Percentiles rank a stretch among this genome's conserved stretches.
phyloP scores from a whole-genome alignment of 768 basidiomycete genomes.

The Coprinellus micaceus region DNA sequence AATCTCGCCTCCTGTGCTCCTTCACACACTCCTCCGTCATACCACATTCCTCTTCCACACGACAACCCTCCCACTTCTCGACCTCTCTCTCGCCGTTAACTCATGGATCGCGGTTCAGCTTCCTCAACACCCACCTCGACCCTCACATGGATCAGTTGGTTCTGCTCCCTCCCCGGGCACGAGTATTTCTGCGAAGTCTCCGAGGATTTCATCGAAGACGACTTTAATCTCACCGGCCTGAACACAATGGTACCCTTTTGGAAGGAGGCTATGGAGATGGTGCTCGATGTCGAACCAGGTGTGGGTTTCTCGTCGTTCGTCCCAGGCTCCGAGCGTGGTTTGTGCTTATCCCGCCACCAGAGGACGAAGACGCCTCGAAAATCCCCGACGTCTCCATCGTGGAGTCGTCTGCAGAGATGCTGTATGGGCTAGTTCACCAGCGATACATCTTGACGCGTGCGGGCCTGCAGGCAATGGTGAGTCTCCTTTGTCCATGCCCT shows the following conservation, averaged over 20 bases:
- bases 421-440: constrained; percentile 97
- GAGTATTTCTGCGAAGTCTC: constrained; percentile 98
- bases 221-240: constrained; percentile 97
- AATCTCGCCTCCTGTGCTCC: constrained; percentile 14
- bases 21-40: constrained; percentile 10
- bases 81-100: constrained; percentile 18
- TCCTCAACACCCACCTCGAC: constrained; percentile 90
- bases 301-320: constrained; percentile 30
- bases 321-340: background rate
- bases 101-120: constrained; percentile 43
- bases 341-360: constrained; percentile 21
- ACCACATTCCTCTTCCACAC: constrained; percentile 11
- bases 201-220: constrained; percentile 99
- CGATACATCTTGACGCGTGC: constrained; percentile 94
- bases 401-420: constrained; percentile 93
- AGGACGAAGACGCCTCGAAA: constrained; percentile 89
- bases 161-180: constrained; percentile 90
- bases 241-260: constrained; percentile 97
- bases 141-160: constrained; percentile 95
- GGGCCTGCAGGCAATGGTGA: constrained; percentile 92
- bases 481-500: constrained; percentile 23
- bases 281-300: constrained; percentile 98
- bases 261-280: constrained; percentile 99
- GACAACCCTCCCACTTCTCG: constrained; percentile 9
- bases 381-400: constrained; percentile 99